phyloP scores from a whole-genome alignment of 345 rosid genomes.

The Capsella bursapastoris region DNA sequence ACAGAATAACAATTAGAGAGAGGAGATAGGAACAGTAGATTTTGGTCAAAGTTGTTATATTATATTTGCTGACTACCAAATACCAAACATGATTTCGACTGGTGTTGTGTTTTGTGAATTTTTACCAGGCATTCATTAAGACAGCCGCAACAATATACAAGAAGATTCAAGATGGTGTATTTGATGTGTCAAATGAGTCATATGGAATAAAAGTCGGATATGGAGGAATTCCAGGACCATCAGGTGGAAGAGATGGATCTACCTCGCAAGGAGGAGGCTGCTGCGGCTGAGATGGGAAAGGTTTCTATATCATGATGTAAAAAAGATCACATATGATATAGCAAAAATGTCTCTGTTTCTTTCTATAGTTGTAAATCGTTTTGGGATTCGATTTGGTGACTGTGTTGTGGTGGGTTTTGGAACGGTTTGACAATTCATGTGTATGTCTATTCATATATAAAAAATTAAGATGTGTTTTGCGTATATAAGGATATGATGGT shows the following conservation, averaged over 20 bases:
- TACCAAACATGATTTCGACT: constrained; percentile 2
- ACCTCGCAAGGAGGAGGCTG: constrained; percentile 89
- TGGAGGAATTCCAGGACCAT: constrained; percentile 95
- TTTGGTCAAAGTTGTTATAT: not conserved
- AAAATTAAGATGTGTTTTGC: constrained; percentile 25
- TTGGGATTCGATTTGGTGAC: constrained; percentile 29
- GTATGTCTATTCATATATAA: constrained; percentile 26
- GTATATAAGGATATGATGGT: not conserved
- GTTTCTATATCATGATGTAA: constrained; percentile 36
- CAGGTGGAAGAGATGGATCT: constrained; percentile 85
- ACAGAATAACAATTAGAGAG: not conserved
- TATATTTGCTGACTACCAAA: not conserved
- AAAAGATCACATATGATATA: constrained; percentile 22
- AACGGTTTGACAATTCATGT: constrained; percentile 16
- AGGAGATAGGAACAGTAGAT: not conserved
- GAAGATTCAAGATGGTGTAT: constrained; percentile 97
- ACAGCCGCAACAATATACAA: constrained; percentile 95
- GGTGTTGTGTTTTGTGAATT: constrained; percentile 10
- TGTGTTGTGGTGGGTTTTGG: constrained; percentile 27
- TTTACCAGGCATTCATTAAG: constrained; percentile 81
- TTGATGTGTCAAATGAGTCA: constrained; percentile 97
- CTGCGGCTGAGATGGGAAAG: constrained; percentile 61
- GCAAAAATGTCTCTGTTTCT: constrained; percentile 31
- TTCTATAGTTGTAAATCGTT: constrained; percentile 39
- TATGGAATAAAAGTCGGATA: constrained; percentile 97